These are phyloP conservation scores for Ustanciosporium gigantosporum DNA, from an alignment of 1,284 basidiomycete genomes.

Conservation along the genomic window DNA sequence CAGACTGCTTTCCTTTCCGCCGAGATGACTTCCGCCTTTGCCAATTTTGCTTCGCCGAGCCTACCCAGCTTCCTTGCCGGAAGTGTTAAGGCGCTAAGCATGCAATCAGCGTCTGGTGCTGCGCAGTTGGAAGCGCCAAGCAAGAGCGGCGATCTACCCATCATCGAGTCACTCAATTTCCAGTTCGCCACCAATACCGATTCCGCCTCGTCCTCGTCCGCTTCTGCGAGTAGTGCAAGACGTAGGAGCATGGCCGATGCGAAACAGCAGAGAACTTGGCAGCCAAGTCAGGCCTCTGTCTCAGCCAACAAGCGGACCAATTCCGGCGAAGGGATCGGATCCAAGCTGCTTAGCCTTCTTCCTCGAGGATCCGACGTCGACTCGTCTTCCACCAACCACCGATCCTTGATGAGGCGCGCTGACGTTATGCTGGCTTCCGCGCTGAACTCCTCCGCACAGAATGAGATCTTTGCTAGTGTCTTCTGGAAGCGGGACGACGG, in stretches of 20 bases:
- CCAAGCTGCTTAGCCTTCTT: slow-evolving; percentile 21
- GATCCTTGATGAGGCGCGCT: slow-evolving; percentile 32
- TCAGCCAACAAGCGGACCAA: neutral
- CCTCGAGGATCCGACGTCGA: slow-evolving; percentile 1
- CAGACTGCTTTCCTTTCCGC: slow-evolving; percentile 64
- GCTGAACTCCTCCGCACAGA: slow-evolving; percentile 68
- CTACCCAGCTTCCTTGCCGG: slow-evolving; percentile 63
- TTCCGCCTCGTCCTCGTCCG: slow-evolving; percentile 10
- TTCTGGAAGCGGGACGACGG: slow-evolving; percentile 80
- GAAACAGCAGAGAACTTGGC: slow-evolving; percentile 3
- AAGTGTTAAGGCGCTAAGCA: slow-evolving; percentile 61
- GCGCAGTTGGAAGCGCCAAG: slow-evolving; percentile 60
- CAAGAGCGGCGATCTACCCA: slow-evolving; percentile 49
- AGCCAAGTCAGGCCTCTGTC: slow-evolving; percentile 1
- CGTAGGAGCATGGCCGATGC: slow-evolving; percentile 3
- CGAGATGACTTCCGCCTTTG: slow-evolving; percentile 72
- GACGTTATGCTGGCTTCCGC: slow-evolving; percentile 57
- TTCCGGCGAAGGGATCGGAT: slow-evolving; percentile 4
- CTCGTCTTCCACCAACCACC: neutral
- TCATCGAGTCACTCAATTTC: slow-evolving; percentile 50
- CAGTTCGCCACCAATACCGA: slow-evolving; percentile 68
- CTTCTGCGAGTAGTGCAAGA: slow-evolving; percentile 15
- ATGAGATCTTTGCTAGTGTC: slow-evolving; percentile 79
- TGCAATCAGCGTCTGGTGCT: slow-evolving; percentile 62
- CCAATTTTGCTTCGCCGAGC: slow-evolving; percentile 64